Evolutionary conservation across 83 land plant species (phyloP).

Genomic region (Picea mariana): DNA sequence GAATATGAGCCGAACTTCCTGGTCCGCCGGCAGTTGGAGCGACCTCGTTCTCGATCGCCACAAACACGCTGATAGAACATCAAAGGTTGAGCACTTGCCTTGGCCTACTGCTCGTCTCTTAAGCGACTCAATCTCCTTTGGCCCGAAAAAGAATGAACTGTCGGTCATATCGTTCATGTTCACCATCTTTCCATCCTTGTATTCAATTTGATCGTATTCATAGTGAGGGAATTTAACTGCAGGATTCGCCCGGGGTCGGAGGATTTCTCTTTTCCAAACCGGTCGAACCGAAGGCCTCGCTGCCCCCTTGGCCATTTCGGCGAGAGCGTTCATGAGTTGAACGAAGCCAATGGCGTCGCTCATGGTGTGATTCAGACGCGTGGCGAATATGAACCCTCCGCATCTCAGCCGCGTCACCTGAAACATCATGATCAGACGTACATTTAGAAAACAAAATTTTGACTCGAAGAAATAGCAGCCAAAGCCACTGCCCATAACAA

Average conservation of each 20-base stretch:
- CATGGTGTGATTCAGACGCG: conserved; percentile 27
- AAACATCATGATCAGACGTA: neutral
- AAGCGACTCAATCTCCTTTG: no score
- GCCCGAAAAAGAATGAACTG: neutral
- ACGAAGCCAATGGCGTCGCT: conserved; percentile 25
- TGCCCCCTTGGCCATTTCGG: conserved; percentile 25
- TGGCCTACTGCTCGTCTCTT: no score
- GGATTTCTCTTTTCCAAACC: neutral
- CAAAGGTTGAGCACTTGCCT: no score
- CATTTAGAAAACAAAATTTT: no score
- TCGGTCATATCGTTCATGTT: neutral
- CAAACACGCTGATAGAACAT: no score
- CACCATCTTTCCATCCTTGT: neutral
- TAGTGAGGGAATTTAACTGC: neutral
- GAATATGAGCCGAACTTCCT: neutral
- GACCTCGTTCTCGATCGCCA: no score
- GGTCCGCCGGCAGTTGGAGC: conserved; percentile 23
- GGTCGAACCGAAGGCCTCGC: conserved; percentile 34
- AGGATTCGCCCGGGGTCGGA: neutral
- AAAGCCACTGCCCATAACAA: no score
- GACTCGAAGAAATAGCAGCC: no score
- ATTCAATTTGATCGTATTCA: conserved; percentile 17
- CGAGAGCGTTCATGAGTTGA: conserved; percentile 21
- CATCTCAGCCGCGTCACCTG: conserved; percentile 37
- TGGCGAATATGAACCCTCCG: conserved; percentile 32